Percentiles rank a stretch among this genome's conserved stretches.
Conservation (phyloP, 257 asterid species). For the Gardenia jasminoides region DNA sequence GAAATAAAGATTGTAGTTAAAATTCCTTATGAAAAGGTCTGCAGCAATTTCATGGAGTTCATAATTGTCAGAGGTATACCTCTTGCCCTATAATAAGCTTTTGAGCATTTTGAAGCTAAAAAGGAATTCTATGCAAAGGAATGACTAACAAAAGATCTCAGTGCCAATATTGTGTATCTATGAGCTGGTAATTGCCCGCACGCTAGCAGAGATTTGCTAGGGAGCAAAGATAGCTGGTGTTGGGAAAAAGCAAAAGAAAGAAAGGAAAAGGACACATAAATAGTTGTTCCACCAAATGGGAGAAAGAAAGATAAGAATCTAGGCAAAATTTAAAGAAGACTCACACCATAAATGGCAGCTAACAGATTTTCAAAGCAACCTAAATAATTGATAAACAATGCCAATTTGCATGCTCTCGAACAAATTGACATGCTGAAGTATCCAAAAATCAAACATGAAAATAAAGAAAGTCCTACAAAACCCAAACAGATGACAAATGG, state of each 20-base stretch:
- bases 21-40: background rate
- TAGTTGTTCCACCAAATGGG: background rate
- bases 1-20: background rate
- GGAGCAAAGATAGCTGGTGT: background rate
- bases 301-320: background rate
- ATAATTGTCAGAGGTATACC: background rate
- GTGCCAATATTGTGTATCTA: background rate
- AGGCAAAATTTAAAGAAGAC: background rate
- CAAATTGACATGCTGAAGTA: background rate
- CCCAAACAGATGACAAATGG: background rate
- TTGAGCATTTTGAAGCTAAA: background rate
- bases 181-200: background rate
- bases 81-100: background rate
- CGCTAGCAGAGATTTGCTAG: background rate
- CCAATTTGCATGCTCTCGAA: background rate
- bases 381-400: background rate
- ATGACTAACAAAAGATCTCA: background rate
- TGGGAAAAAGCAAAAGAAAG: background rate
- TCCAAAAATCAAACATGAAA: background rate
- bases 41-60: background rate
- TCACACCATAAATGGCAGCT: background rate
- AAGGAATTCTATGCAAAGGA: background rate
- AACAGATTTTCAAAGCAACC: background rate
- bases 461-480: background rate
- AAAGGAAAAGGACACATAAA: background rate